Base-by-base conservation (phyloP, 345 rosid genomes). In the Gossypium bickii region DNA sequence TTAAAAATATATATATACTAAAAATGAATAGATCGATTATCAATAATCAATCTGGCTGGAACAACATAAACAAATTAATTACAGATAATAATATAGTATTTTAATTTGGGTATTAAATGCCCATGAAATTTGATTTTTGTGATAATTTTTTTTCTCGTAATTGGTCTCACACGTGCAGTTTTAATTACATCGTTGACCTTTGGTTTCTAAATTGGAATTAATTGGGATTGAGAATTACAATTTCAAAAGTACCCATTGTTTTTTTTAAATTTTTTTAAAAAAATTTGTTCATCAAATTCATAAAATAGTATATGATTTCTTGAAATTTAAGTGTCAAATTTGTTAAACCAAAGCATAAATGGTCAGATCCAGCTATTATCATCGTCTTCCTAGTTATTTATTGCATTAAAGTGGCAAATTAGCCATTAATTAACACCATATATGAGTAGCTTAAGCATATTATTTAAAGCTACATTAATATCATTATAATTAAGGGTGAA, bases 121-220 rank as follows among this genome's bases (percentile, higher is more conserved):
- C 13, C 17, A 59, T 5, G 63, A 59, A 59, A 59, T 24, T 24
- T 59, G 38, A 7, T 67, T 47, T 45, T 11, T 67, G 71, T 67
- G 47, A 20, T 59, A 29, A 12, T 17, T 51, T 27, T 25, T 67
- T 52, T 29, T 27, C 73, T 29, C 73, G 73, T 52, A 70, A 70
- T 29, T 18, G 38, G 61, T 4, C 48, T 17, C 48, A 6, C 86
- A 77, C 79, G 74, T 80, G 81, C 77, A 29, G 60, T 64, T 76
- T 52, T 77, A 79, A 72, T 74, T 75, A 22, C 20, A 70, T 47
- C 57, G 73, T 81, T 79, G 83, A 81, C 82, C 52, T 61, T 52
- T 49, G 34, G 48, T 72, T 70, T 16, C 73, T n/a, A 79, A 20
- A 60, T 27, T 16, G 70, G 75, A 79, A 81, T 72, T 74, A 57